Conservation (phyloP, 106 monocot species). For the Platanthera guangdongensis region DNA sequence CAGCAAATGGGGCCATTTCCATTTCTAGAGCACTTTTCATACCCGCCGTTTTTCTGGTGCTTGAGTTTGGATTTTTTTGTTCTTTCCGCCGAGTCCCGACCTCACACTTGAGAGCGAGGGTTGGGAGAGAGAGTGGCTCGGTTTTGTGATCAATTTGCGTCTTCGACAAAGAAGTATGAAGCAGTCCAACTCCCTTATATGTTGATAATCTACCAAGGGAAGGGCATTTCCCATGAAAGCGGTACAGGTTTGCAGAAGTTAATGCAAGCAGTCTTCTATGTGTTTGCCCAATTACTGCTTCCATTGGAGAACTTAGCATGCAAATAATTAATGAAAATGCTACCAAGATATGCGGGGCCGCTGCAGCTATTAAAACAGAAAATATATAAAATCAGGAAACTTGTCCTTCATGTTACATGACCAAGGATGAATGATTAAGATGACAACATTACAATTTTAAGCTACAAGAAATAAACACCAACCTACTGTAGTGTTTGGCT, state of each 20-base stretch:
- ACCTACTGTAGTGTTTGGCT: neutral
- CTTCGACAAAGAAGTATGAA: constrained; percentile 22
- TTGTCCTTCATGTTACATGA: neutral
- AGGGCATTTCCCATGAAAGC: constrained; percentile 23
- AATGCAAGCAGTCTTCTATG: constrained; percentile 51
- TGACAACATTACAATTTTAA: neutral
- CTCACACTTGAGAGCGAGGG: constrained; percentile 25
- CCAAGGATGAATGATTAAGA: neutral
- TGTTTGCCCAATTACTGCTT: constrained; percentile 42
- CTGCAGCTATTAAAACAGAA: too few species aligned
- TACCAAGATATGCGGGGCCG: too few species aligned
- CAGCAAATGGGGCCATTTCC: constrained; percentile 50
- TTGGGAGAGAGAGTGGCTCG: constrained; percentile 47
- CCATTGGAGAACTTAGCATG: constrained; percentile 21
- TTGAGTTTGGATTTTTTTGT: constrained; percentile 18
- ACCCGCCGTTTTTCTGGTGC: constrained; percentile 1
- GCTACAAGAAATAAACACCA: neutral
- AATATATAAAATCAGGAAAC: neutral
- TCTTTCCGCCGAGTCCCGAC: constrained; percentile 18
- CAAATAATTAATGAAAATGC: neutral
- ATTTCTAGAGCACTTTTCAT: constrained; percentile 23
- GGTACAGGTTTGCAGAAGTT: constrained; percentile 33
- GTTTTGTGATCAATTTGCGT: constrained; percentile 15
- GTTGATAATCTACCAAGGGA: constrained; percentile 25
- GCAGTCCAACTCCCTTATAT: constrained; percentile 19